Percentiles rank a stretch among this genome's conserved stretches.
Conservation (phyloP, 2,329 filamentous ascomycete species). For the Pseudogymnoascus sp. region DNA sequence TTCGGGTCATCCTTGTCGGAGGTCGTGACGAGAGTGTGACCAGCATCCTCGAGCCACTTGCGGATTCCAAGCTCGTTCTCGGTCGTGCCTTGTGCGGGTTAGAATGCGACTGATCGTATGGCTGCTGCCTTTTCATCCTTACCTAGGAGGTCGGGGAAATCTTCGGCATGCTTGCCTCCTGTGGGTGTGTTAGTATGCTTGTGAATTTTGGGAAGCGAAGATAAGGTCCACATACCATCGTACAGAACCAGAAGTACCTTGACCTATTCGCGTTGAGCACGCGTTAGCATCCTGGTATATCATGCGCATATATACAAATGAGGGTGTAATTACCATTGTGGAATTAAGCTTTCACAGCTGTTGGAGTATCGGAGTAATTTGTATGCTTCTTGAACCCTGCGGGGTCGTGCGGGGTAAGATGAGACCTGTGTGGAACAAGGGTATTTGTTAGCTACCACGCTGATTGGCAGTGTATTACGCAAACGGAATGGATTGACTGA, state of each 20-base stretch:
- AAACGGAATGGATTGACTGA: neutral
- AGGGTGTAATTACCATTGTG: neutral
- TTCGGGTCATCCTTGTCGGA: constrained; percentile 94
- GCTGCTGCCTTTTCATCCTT: neutral
- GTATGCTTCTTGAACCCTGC: neutral
- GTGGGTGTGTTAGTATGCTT: constrained; percentile 24
- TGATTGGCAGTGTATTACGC: neutral
- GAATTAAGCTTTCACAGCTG: neutral
- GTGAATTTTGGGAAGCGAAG: constrained; percentile 8
- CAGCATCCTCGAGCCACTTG: constrained; percentile 95
- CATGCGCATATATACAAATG: neutral
- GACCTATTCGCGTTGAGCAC: constrained; percentile 50
- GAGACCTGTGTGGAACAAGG: constrained; percentile 8
- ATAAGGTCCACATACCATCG: constrained; percentile 54
- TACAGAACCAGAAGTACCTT: constrained; percentile 93
- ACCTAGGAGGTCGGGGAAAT: constrained; percentile 61
- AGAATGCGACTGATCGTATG: neutral
- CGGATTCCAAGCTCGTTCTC: constrained; percentile 97
- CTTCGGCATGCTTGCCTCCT: constrained; percentile 76
- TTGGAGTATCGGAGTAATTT: neutral
- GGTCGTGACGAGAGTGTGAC: constrained; percentile 93
- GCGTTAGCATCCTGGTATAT: constrained; percentile 27
- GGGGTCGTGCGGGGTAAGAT: constrained; percentile 1
- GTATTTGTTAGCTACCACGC: constrained; percentile 1
- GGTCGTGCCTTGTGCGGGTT: constrained; percentile 65